Base-by-base conservation (phyloP, 495 filamentous ascomycete species). In the Tuber umbilicatum region DNA sequence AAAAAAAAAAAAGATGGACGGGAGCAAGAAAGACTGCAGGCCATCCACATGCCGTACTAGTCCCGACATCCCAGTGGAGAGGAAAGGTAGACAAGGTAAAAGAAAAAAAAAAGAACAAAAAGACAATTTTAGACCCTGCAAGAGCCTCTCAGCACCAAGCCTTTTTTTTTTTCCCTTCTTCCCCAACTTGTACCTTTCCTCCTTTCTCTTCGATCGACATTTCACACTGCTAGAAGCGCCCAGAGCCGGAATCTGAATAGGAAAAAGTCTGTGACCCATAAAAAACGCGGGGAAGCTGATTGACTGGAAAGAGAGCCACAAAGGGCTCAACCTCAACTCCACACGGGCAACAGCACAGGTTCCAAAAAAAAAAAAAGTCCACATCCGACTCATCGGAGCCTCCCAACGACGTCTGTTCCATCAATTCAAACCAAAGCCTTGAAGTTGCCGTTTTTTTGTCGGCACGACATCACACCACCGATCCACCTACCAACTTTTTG, bases 401-500 rank as follows among this genome's bases (percentile, higher is more conserved):
- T 35, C 70, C 35, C 67, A 70, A 67, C 70, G 38, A 69, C 73
- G 64, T 64, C 12, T 37, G 45, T 42, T 47, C 69, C 60, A 45
- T 23, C 35, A 72, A 73, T 64, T 64, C 55, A 16, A 64, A 31
- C 35, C 55, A 16, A 64, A 31, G 31, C 27, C 12, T 17, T 5
- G 27, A 19, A 19, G 27, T 64, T 64, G 31, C 55, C 6, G 55
- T 64, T 64, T 40, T 40, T 40, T 64, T 35, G 35, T 55, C 55
- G 14, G 55, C 10, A 64, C 55, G 55, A 64, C 78, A 71, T 73
- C 76, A 76, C 70, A 21, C 73, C 50, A 78, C 41, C 35, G 35
- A 37, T 47, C 55, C n/a, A 42, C 23, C 21, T 40, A 85, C 84
- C 86, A 10, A 42, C 23, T 43, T 39, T 38, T 64, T 31, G 40